Evolutionary conservation across 768 basidiomycete species (phyloP).

Genomic region (Sistotremastrum suecicum): DNA sequence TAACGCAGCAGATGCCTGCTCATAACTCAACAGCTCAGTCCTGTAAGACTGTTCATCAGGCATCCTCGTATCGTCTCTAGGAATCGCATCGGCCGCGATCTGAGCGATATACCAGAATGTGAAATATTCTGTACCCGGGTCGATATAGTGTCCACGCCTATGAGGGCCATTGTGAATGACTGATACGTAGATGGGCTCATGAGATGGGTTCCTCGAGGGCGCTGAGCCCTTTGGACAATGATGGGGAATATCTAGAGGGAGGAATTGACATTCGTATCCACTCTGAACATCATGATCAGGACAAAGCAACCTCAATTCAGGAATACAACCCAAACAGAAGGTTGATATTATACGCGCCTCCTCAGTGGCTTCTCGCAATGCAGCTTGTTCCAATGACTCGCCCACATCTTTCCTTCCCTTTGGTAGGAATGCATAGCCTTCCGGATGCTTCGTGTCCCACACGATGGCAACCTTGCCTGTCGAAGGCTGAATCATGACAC

Average conservation of each 20-base stretch:
- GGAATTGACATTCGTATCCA: slow-evolving; percentile 31
- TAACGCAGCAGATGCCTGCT: slow-evolving; percentile 22
- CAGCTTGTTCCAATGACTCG: slow-evolving; percentile 44
- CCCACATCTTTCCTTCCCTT: slow-evolving; percentile 53
- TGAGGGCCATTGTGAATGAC: slow-evolving; percentile 16
- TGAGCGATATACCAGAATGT: slow-evolving; percentile 42
- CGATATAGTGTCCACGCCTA: not conserved
- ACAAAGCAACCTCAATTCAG: not conserved
- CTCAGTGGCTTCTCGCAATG: slow-evolving; percentile 52
- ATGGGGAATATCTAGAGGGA: slow-evolving; percentile 29
- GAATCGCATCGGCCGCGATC: slow-evolving; percentile 37
- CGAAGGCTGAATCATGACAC: slow-evolving; percentile 49
- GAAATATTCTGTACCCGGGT: slow-evolving; percentile 35
- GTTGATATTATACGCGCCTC: slow-evolving; percentile 22
- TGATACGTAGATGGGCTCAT: slow-evolving; percentile 32
- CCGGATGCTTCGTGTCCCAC: slow-evolving; percentile 18
- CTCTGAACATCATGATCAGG: slow-evolving; percentile 21
- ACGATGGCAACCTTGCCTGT: slow-evolving; percentile 40
- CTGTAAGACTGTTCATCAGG: slow-evolving; percentile 36
- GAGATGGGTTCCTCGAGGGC: slow-evolving; percentile 12
- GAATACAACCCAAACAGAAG: slow-evolving; percentile 12
- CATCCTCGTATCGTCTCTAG: slow-evolving; percentile 41
- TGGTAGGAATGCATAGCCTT: slow-evolving; percentile 42
- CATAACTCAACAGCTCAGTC: slow-evolving; percentile 26
- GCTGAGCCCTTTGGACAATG: slow-evolving; percentile 27